A percentile compares a stretch with the other conserved stretches of the same genome.
Evolutionary conservation across 345 rosid species (phyloP).

Genomic region (Moringa oleifera): DNA sequence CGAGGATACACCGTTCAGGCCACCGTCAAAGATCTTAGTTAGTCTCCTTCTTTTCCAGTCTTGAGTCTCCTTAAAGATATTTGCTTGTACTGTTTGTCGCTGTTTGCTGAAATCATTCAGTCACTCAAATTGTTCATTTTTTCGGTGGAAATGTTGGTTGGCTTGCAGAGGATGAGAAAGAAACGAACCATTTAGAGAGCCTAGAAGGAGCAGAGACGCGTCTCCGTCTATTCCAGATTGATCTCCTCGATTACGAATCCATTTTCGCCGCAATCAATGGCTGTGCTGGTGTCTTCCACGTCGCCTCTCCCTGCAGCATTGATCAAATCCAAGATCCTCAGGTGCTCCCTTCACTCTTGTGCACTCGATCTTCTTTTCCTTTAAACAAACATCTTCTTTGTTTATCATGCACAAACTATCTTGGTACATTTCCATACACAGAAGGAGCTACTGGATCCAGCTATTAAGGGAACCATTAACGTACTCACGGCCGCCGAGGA

Average conservation of each 20-base stretch:
- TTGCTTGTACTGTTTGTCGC: too few relatives aligned
- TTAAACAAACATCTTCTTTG: not conserved
- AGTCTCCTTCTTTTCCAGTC: not conserved
- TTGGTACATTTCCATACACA: constrained; percentile 13
- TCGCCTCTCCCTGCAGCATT: constrained; percentile 88
- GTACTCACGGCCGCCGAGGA: constrained; percentile 76
- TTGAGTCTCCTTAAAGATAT: not conserved
- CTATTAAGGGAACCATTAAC: constrained; percentile 74
- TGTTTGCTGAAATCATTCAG: too few relatives aligned
- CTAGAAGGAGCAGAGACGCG: constrained; percentile 73
- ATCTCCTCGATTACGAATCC: constrained; percentile 77
- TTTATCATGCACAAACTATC: not conserved
- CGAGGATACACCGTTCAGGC: constrained; percentile 86
- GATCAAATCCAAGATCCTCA: constrained; percentile 70
- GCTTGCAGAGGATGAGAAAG: constrained; percentile 65
- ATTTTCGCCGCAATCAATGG: constrained; percentile 55
- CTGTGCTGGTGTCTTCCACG: constrained; percentile 81
- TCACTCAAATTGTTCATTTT: not conserved
- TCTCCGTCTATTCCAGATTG: constrained; percentile 80
- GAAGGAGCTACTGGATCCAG: constrained; percentile 82
- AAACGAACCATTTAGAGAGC: constrained; percentile 72
- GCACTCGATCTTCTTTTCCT: not conserved
- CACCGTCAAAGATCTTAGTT: constrained; percentile 72
- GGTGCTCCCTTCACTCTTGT: constrained; percentile 27
- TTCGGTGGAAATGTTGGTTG: too few relatives aligned